These are phyloP conservation scores for Leccinum obscurum DNA, from an alignment of 768 basidiomycete genomes.

Conservation along the genomic window DNA sequence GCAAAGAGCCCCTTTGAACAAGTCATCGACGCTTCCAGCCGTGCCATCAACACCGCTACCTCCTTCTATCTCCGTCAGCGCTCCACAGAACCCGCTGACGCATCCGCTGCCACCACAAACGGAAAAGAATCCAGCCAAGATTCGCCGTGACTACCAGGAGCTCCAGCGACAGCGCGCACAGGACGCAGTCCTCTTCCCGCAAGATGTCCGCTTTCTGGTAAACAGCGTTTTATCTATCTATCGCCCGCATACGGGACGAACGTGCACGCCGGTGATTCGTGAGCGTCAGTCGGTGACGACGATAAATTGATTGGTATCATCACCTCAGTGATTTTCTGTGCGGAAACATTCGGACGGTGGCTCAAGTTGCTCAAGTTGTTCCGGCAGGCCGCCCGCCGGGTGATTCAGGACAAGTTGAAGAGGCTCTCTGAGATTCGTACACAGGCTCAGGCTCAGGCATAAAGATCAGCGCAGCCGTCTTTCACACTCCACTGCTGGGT, in stretches of 20 bases:
- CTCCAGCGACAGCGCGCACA: constrained; percentile 28
- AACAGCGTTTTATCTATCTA: not conserved
- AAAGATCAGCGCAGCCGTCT: no score
- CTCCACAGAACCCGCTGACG: constrained; percentile 52
- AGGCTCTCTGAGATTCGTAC: not conserved
- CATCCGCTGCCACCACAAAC: constrained; percentile 39
- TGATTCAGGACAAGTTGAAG: no score
- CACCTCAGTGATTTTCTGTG: no score
- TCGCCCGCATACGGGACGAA: not conserved
- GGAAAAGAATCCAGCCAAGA: constrained; percentile 47
- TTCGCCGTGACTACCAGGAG: constrained; percentile 58
- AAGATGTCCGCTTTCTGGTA: constrained; percentile 25
- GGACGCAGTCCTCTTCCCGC: constrained; percentile 31
- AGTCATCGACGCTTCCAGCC: constrained; percentile 55
- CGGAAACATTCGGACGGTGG: no score
- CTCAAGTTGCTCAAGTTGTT: no score
- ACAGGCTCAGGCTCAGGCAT: not conserved
- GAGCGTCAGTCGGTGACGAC: not conserved
- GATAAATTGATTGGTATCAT: not conserved
- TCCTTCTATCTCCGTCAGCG: constrained; percentile 64
- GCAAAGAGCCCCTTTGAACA: constrained; percentile 72
- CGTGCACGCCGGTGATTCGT: constrained; percentile 4
- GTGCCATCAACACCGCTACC: constrained; percentile 53
- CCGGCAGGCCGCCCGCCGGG: no score
- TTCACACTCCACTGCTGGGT: no score